Evolutionary conservation across 371 early-diverging fungal genomes (phyloP), one percentile per base, ranked within the genome.

Genomic region (Amoeboaphelidium protococcarum): DNA sequence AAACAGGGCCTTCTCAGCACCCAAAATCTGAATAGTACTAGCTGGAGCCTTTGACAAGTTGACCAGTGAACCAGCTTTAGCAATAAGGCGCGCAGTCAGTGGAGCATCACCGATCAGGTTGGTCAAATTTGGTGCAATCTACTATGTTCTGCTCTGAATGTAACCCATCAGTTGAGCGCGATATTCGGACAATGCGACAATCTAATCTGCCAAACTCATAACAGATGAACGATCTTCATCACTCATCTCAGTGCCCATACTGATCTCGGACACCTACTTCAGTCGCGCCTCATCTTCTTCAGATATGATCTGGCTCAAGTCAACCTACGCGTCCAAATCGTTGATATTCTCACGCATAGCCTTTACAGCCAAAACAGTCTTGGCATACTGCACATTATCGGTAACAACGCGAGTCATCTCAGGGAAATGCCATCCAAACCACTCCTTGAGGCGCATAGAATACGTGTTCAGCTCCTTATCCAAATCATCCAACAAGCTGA

Each of bases 1-100:
- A 72, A 89, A 89, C 42, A 90, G 73, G 22, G 90, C 90, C 73
- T 95, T 95, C 67, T 95, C 92, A 46, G 96, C 91, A 61, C 96
- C 96, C 22, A 90, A 72, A 46, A 95, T 85, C 71, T 95, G 96
- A 48, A 95, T 76, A 50, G 92, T 90, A 47, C 84, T 82, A 26
- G 88, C 85, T 47, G 91, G 88, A 59, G 77, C 72, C 69, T 89
- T 87, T 59, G 84, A 76, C 47, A 95, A 66, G 54, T 74, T 81
- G 67, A 78, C 77, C 54, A 90, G 64, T 44, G 86, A 83, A 54
- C 90, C 91, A 46, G 87, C 86, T 49, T 84, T 86, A 42, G 85
- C 67, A 54, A 89, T 84, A 53, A 90, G 66, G 53, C 84, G 74
- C 46, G 90, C 89, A 59, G 82, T 87, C 48, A 89, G 82, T n/a